Evolutionary conservation across 345 rosid genomes (phyloP), one percentile per base, ranked within the genome.

Genomic region (Boechera stricta): DNA sequence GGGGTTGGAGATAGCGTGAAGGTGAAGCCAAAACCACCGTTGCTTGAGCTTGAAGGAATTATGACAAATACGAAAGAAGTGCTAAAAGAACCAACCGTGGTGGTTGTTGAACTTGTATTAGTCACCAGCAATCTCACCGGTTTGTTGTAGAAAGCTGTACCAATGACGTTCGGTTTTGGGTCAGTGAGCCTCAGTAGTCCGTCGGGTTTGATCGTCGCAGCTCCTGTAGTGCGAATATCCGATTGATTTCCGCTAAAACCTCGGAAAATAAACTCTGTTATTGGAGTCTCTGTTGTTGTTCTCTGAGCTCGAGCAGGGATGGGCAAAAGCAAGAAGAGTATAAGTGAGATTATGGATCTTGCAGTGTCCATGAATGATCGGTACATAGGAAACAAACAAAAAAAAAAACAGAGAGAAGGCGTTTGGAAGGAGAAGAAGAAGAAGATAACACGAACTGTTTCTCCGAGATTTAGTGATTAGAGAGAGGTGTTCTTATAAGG

Each of bases 1-100:
- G 67, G 73, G 38, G 80, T 58, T 0, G 94, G 90, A 39, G 89
- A 64, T 7, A 89, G 36, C 2, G 81, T 72, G 77, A 89, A 89
- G 56, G 91, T 86, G 26, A 89, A 61, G 76, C 94, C 91, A 16
- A 48, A 81, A 3, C 91, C 94, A 12, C 91, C 91, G 57, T 64
- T 16, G 45, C 84, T 80, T 0, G 83, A 16, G 28, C 68, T 28
- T 1, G 80, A 41, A 4, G 82, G 86, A 56, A 48, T 57, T 3
- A 89, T 84, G 0, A 75, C 81, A 58, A 89, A 87, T 51, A 87
- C 90, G 5, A 89, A 86, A 45, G 68, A 41, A 2, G 94, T 85
- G 72, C 71, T 80, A 48, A 89, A 87, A n/a, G 91, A 87, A 47
- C 65, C 39, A 60, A 79, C 81, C 13, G 21, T 69, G 15, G 48